phyloP scores from a whole-genome alignment of 495 filamentous ascomycete species.

The Pseudomonodictys pantanalensis region DNA sequence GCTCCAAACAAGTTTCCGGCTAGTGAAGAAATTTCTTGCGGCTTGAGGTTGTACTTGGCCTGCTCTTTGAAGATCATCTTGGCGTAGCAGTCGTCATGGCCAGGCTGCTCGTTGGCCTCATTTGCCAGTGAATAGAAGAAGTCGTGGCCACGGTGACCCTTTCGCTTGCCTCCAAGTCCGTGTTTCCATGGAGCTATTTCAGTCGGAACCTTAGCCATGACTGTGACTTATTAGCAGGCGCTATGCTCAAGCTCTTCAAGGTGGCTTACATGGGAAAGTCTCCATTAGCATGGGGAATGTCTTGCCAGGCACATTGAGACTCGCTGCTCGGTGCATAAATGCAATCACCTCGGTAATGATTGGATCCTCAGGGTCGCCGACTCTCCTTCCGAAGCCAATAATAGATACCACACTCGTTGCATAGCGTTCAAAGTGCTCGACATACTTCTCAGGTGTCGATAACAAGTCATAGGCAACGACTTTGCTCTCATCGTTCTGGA shows the following conservation, averaged over 20 bases:
- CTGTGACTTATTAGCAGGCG: not conserved
- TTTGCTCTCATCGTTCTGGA: constrained; percentile 57
- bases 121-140: constrained; percentile 47
- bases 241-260: not conserved
- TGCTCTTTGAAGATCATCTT: constrained; percentile 44
- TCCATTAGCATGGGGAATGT: constrained; percentile 61
- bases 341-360: constrained; percentile 50
- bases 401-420: constrained; percentile 49
- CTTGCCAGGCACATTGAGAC: constrained; percentile 52
- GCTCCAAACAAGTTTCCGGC: constrained; percentile 38
- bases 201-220: constrained; percentile 44
- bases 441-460: constrained; percentile 42
- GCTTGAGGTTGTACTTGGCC: constrained; percentile 42
- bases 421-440: constrained; percentile 46
- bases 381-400: constrained; percentile 44
- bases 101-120: constrained; percentile 39
- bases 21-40: constrained; percentile 43
- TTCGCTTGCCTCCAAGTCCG: constrained; percentile 39
- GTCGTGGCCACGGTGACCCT: constrained; percentile 32
- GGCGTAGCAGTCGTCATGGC: constrained; percentile 41
- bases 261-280: constrained; percentile 50
- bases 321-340: constrained; percentile 41
- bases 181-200: constrained; percentile 44
- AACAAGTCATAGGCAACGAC: constrained; percentile 44
- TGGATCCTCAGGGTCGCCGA: constrained; percentile 46